Evolutionary conservation across 495 filamentous ascomycete species (phyloP), one percentile per base, ranked within the genome.

Genomic region (Penicillium antarcticum): DNA sequence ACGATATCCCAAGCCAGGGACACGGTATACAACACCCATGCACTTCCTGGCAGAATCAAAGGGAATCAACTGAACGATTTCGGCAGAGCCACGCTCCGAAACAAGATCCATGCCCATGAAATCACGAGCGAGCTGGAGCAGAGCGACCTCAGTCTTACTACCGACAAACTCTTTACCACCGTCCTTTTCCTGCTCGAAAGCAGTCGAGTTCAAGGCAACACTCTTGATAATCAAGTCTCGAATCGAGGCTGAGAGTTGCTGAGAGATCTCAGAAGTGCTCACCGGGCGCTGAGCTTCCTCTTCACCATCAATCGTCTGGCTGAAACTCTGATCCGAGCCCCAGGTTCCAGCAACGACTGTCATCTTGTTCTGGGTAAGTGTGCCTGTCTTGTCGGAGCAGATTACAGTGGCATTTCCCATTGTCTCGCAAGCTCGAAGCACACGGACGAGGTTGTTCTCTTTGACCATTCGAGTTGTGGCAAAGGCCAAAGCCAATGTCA

Each of bases 371-470:
- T 86, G 80, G 3, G 84, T 87, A n/a, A 87, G 58, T 16, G 84
- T 87, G 21, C 84, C 84, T 8, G 84, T 87, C 57, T 87, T 87
- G 60, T 87, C 84, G 0, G 83, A 86, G 61, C 84, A 87, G 21
- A 87, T 78, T 0, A 82, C 82, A 0, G 84, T 87, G 3, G 83
- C 84, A 57, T 87, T 87, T 24, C 84, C 84, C 84, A 87, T 87
- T 19, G 84, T 87, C 53, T 87, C 84, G 61, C 84, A 87, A 19
- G 84, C 83, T 14, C 80, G 75, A 16, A 87, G 73, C 23, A 85
- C 68, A 21, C 84, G 81, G 19, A 87, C 84, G 12, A 87, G 71
- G 45, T 87, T 87, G 59, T 85, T 82, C 62, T 87, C 84, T 52
- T 84, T 85, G 44, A 84, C 72, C 83, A 87, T 86, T 32, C 80